A percentile compares a stretch with the other conserved stretches of the same genome.
These are phyloP conservation scores for Aspergillus clavatus DNA, from an alignment of 2,329 filamentous ascomycete species.

Conservation along the genomic window DNA sequence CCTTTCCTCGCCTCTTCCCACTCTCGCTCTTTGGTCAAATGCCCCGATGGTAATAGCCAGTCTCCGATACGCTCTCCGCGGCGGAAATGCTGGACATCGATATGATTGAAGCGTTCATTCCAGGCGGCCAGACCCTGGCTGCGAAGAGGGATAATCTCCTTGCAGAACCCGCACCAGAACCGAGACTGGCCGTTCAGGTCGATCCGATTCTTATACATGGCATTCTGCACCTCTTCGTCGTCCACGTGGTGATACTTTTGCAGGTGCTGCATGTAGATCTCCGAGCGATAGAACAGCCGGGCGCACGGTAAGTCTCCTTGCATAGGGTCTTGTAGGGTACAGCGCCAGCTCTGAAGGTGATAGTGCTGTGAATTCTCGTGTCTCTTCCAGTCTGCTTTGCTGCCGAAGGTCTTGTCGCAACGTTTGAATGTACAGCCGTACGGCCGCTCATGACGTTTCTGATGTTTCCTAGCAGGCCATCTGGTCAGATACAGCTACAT, in stretches of 20 bases:
- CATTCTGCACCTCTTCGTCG: slow-evolving; percentile 26
- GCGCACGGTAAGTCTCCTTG: slow-evolving; percentile 45
- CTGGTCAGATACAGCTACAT: slow-evolving; percentile 1
- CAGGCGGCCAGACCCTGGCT: slow-evolving; percentile 51
- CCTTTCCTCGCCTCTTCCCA: slow-evolving; percentile 6
- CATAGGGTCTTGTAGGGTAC: slow-evolving; percentile 43
- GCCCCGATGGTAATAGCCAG: slow-evolving; percentile 29
- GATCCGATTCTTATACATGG: slow-evolving; percentile 53
- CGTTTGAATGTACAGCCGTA: slow-evolving; percentile 72
- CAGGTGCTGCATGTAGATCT: slow-evolving; percentile 61
- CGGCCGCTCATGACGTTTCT: slow-evolving; percentile 73
- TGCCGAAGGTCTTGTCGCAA: slow-evolving; percentile 75
- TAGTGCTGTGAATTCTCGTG: slow-evolving; percentile 80
- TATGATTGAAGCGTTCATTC: slow-evolving; percentile 65
- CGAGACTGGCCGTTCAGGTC: slow-evolving; percentile 59
- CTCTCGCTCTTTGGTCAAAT: slow-evolving; percentile 18
- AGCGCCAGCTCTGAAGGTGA: slow-evolving; percentile 67
- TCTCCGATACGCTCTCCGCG: slow-evolving; percentile 32
- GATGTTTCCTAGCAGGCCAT: slow-evolving; percentile 66
- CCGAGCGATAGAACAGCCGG: slow-evolving; percentile 54
- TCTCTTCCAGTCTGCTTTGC: slow-evolving; percentile 90
- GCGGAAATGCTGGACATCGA: slow-evolving; percentile 55
- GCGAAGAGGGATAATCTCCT: slow-evolving; percentile 49
- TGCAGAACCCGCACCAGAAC: slow-evolving; percentile 90
- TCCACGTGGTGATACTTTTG: slow-evolving; percentile 43